Percentiles rank a stretch among this genome's conserved stretches.
phyloP scores from a whole-genome alignment of 1,284 basidiomycete genomes.

The Pseudozyma sp. region DNA sequence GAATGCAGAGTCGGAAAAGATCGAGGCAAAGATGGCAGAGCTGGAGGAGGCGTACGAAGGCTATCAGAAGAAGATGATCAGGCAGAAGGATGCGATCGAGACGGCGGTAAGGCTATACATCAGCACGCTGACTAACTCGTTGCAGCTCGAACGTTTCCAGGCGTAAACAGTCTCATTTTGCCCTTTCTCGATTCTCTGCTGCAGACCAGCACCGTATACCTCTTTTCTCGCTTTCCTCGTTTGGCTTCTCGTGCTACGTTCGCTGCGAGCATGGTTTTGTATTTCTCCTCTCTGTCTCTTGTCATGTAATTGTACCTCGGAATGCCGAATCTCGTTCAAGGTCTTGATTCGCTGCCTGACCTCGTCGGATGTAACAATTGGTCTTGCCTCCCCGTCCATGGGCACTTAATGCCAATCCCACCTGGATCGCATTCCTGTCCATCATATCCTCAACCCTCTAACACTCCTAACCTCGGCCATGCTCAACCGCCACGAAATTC shows the following conservation, averaged over 20 bases:
- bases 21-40: slow-evolving; percentile 54
- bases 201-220: slow-evolving; percentile 12
- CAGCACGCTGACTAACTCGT: slow-evolving; percentile 36
- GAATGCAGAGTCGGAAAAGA: slow-evolving; percentile 40
- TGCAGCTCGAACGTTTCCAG: slow-evolving; percentile 43
- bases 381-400: too few relatives aligned
- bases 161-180: background rate
- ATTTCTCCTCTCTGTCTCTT: background rate
- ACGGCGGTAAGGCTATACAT: slow-evolving; percentile 45
- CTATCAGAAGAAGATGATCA: slow-evolving; percentile 47
- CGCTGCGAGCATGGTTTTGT: background rate
- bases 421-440: background rate
- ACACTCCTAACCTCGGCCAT: slow-evolving; percentile 57
- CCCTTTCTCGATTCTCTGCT: background rate
- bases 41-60: slow-evolving; percentile 36
- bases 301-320: slow-evolving; percentile 20
- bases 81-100: slow-evolving; percentile 49
- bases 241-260: too few relatives aligned
- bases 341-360: background rate
- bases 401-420: too few relatives aligned
- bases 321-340: background rate
- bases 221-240: background rate
- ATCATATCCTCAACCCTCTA: slow-evolving; percentile 26
- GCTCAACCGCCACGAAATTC: slow-evolving; percentile 60
- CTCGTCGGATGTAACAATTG: background rate